A percentile compares a stretch with the other conserved stretches of the same genome.
phyloP scores from a whole-genome alignment of 768 basidiomycete genomes.

The Hirschioporus abietinus region DNA sequence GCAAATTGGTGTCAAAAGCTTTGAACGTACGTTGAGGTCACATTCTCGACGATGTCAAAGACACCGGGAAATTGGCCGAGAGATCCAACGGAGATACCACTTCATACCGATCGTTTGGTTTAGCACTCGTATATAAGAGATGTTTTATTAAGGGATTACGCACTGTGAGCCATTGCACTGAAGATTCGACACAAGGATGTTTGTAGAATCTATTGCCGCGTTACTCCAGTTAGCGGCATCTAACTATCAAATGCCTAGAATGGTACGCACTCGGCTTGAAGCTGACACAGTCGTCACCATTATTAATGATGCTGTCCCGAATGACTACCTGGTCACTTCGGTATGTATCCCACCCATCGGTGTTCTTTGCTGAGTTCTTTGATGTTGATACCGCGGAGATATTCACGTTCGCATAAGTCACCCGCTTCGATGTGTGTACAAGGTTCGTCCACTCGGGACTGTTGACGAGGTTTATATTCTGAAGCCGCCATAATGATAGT shows the following conservation, averaged over 20 bases:
- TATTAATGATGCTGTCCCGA: conserved; percentile 44
- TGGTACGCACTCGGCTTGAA: conserved; percentile 26
- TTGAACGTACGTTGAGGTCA: conserved; percentile 29
- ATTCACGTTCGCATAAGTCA: conserved; percentile 41
- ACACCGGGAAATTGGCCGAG: conserved; percentile 46
- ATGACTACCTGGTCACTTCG: conserved; percentile 47
- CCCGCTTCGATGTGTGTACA: conserved; percentile 43
- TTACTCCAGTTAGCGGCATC: background rate
- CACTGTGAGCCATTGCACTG: conserved; percentile 52
- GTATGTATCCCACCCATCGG: conserved; percentile 64
- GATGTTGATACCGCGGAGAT: conserved; percentile 43
- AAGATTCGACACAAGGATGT: conserved; percentile 50
- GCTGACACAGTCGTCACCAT: conserved; percentile 54
- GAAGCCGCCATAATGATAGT: conserved; percentile 6
- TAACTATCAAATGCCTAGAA: too few species aligned
- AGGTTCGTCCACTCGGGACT: conserved; percentile 41
- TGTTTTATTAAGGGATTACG: background rate
- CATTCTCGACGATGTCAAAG: conserved; percentile 59
- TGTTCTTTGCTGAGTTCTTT: conserved; percentile 38
- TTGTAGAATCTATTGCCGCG: conserved; percentile 36
- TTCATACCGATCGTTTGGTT: background rate
- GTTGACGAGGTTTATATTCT: conserved; percentile 14
- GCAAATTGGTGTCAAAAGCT: conserved; percentile 2
- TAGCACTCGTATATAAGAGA: background rate
- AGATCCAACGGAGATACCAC: conserved; percentile 32